phyloP scores from a whole-genome alignment of 495 filamentous ascomycete genomes.

The Tuber aestivum region DNA sequence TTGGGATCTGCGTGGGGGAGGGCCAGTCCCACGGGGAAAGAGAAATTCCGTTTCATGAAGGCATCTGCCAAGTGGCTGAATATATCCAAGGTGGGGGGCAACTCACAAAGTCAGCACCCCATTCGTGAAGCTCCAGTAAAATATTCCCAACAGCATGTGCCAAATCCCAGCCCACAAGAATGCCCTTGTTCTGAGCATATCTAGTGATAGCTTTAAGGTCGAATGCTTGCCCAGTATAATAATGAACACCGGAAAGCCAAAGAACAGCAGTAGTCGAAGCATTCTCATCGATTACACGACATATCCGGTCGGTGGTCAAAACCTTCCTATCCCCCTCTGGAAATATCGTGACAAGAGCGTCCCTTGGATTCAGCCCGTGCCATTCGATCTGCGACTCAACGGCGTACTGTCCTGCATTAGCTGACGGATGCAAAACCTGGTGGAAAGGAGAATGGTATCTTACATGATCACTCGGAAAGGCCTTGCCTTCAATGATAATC shows the following conservation, averaged over 20 bases:
- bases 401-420: slow-evolving; percentile 58
- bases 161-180: slow-evolving; percentile 88
- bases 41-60: not conserved
- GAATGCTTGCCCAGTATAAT: slow-evolving; percentile 87
- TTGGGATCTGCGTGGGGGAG: not conserved
- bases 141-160: slow-evolving; percentile 94
- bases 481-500: slow-evolving; percentile 88
- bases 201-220: slow-evolving; percentile 80
- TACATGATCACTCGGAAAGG: slow-evolving; percentile 91
- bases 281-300: slow-evolving; percentile 68
- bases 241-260: slow-evolving; percentile 86
- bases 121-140: slow-evolving; percentile 72
- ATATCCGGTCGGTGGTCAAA: slow-evolving; percentile 66
- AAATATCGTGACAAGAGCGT: slow-evolving; percentile 70
- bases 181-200: slow-evolving; percentile 66
- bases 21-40: not conserved
- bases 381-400: slow-evolving; percentile 79
- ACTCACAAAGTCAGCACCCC: slow-evolving; percentile 76
- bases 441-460: slow-evolving; percentile 16
- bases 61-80: not conserved
- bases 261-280: slow-evolving; percentile 70
- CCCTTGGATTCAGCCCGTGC: slow-evolving; percentile 61
- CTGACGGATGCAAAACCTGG: slow-evolving; percentile 13
- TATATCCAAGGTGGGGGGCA: not conserved
- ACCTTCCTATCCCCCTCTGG: slow-evolving; percentile 52